These are phyloP conservation scores for Hortiboletus flavorubellus DNA, from an alignment of 768 basidiomycete genomes.

Conservation along the genomic window DNA sequence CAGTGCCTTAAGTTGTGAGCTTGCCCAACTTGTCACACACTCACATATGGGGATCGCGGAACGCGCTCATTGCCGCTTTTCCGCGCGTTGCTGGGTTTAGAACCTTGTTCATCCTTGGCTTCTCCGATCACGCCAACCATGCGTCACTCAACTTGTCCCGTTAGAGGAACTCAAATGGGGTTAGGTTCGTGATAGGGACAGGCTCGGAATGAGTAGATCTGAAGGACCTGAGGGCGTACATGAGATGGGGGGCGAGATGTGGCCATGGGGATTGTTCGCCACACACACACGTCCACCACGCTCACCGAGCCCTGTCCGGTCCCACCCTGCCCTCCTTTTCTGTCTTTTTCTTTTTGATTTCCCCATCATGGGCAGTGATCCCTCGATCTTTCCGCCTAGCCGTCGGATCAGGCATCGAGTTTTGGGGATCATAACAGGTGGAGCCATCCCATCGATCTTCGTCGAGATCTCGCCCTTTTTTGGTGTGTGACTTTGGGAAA, in stretches of 20 bases:
- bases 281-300: constrained; percentile 4
- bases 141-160: constrained; percentile 1
- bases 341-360: not conserved
- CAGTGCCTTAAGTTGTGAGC: constrained; percentile 3
- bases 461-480: not conserved
- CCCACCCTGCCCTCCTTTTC: not conserved
- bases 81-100: constrained; percentile 12
- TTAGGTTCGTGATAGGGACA: constrained; percentile 12
- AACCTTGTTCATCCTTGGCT: not conserved
- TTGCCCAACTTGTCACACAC: not conserved
- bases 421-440: not conserved
- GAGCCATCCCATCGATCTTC: constrained; percentile 2
- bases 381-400: constrained; percentile 8
- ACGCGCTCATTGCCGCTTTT: constrained; percentile 23
- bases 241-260: constrained; percentile 2
- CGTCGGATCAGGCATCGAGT: constrained; percentile 10
- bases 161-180: constrained; percentile 16
- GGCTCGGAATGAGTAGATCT: not conserved
- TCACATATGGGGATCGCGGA: constrained; percentile 17
- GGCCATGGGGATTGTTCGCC: constrained; percentile 1
- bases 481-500: not conserved
- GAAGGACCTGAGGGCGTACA: constrained; percentile 2
- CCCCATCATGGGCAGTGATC: not conserved
- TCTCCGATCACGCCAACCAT: constrained; percentile 19
- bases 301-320: not conserved